phyloP scores from a whole-genome alignment of 2,329 filamentous ascomycete species.

The Diaporthe longicolla region DNA sequence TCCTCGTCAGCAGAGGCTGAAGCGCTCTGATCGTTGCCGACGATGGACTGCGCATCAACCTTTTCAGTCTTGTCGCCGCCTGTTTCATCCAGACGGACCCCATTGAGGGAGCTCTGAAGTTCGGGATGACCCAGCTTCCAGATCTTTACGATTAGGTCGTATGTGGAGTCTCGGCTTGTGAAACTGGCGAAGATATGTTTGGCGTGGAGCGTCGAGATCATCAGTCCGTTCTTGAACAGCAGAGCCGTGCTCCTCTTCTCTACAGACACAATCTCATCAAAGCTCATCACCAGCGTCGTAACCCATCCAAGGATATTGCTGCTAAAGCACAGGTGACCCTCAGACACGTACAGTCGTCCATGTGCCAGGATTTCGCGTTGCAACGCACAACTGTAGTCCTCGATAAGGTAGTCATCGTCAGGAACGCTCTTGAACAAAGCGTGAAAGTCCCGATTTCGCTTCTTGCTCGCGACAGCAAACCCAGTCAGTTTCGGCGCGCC shows the following conservation, averaged over 20 bases:
- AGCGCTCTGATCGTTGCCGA: conserved; percentile 64
- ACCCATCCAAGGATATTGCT: conserved; percentile 99
- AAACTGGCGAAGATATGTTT: conserved; percentile 97
- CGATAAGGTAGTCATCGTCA: conserved; percentile 97
- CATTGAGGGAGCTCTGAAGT: conserved; percentile 90
- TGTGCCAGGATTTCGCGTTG: conserved; percentile 96
- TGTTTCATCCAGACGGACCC: conserved; percentile 83
- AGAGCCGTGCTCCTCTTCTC: conserved; percentile 97
- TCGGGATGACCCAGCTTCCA: conserved; percentile 98
- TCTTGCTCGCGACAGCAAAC: conserved; percentile 96
- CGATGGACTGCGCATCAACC: conserved; percentile 67
- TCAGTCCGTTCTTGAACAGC: conserved; percentile 96
- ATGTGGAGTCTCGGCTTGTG: conserved; percentile 93
- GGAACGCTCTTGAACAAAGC: conserved; percentile 94
- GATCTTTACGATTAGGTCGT: conserved; percentile 96
- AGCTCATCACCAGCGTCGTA: conserved; percentile 96
- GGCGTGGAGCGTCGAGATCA: conserved; percentile 95
- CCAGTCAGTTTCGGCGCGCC: conserved; percentile 86
- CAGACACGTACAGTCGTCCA: conserved; percentile 93
- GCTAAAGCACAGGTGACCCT: conserved; percentile 97
- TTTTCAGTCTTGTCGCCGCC: conserved; percentile 95
- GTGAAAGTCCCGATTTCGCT: conserved; percentile 96
- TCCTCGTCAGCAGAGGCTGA: conserved; percentile 67
- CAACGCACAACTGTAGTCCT: conserved; percentile 97
- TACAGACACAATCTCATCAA: conserved; percentile 96